Conservation (phyloP, 768 basidiomycete species). For the Tephrocybe sp. region DNA sequence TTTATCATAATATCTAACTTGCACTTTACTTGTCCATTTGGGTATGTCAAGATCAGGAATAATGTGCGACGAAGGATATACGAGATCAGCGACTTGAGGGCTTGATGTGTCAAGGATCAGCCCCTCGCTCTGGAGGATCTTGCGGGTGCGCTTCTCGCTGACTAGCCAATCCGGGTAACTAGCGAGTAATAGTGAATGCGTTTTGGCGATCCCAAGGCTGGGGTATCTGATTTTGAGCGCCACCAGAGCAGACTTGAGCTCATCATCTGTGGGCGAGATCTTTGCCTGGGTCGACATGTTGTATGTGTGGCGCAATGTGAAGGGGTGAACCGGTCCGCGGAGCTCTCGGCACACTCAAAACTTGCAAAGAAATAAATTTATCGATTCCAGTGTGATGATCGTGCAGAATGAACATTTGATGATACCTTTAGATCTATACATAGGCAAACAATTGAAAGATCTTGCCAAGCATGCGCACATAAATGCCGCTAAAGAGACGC, state of each 20-base stretch:
- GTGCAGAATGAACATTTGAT: slow-evolving; percentile 3
- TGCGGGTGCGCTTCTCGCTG: slow-evolving; percentile 81
- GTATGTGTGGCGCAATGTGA: slow-evolving; percentile 1
- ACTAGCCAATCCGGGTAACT: slow-evolving; percentile 71
- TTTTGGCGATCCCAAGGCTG: slow-evolving; percentile 67
- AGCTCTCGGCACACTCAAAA: background rate
- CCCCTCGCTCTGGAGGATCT: slow-evolving; percentile 63
- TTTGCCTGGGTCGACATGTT: slow-evolving; percentile 18
- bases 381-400: slow-evolving; percentile 4
- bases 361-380: slow-evolving; percentile 16
- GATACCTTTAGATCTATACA: slow-evolving; percentile 16
- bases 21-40: slow-evolving; percentile 63
- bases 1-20: slow-evolving; percentile 66
- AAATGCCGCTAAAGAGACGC: slow-evolving; percentile 8
- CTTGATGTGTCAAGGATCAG: slow-evolving; percentile 34
- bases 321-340: background rate
- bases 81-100: slow-evolving; percentile 17
- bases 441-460: slow-evolving; percentile 6
- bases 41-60: slow-evolving; percentile 62
- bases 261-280: slow-evolving; percentile 58
- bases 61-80: slow-evolving; percentile 63
- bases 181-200: slow-evolving; percentile 61
- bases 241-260: slow-evolving; percentile 55
- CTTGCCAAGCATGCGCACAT: slow-evolving; percentile 13
- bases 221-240: slow-evolving; percentile 59